Evolutionary conservation across 1,284 basidiomycete genomes (phyloP), one percentile per base, ranked within the genome.

Genomic region (Moniliophthora roreri): DNA sequence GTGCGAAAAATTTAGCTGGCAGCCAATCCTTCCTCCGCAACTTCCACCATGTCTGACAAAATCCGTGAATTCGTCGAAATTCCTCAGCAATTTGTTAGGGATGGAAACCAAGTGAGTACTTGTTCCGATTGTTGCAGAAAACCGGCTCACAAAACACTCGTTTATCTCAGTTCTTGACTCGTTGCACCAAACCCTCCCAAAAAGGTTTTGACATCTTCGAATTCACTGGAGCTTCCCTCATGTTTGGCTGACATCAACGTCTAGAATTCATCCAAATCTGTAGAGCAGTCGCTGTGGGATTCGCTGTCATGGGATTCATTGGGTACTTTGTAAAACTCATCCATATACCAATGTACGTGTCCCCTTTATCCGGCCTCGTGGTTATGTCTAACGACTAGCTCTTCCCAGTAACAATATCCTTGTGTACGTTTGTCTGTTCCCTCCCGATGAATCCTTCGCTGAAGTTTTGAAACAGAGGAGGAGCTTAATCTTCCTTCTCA

Each of bases 221-320:
- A 37, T n/a, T 28, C 50, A 3, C 23, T 8, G 42, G 28, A 15
- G 48, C 55, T 54, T 46, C 32, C 51, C 38, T 51, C 52, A 26
- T 45, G 49, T n/a, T 32, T 54, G 32, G 52, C 26, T 45, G 49
- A 41, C 37, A 45, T 9, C 24, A 42, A 9, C 45, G 16, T 57
- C n/a, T 68, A 97, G 95, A 98, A 70, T 98, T 93, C 72, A 65
- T 84, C 50, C 93, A 95, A 70, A 95, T 98, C 62, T 96, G 88
- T 76, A 87, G 87, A 68, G 95, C 95, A 42, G 92, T 98, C 55
- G 93, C 93, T 2, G 87, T 97, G 60, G 95, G 95, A 16, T 98
- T 98, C 66, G 91, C 86, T 51, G 91, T 98, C 62, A 97, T 97
- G 93, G 95, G 95, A n/a, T 93, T 95, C 80, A 95, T 96, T 70